Conservation (phyloP, 768 basidiomycete genomes). For the Mrakia gelida region DNA sequence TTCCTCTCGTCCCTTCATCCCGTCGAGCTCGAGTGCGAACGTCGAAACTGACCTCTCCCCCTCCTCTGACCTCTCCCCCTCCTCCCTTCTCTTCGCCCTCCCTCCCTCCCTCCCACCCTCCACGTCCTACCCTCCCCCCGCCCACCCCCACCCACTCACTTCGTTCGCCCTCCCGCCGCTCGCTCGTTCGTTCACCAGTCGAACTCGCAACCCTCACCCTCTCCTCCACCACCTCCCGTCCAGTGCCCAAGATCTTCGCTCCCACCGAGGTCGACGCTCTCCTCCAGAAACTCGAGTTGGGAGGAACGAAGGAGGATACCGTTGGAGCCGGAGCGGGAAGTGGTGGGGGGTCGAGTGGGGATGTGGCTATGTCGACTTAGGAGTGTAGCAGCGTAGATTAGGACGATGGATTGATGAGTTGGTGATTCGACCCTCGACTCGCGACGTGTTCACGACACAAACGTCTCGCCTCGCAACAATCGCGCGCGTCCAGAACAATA, state of each 20-base stretch:
- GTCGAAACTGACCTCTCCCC: neutral
- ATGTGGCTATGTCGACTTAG: constrained; percentile 31
- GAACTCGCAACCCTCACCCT: constrained; percentile 93
- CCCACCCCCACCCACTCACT: too few species aligned
- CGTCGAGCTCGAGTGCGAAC: neutral
- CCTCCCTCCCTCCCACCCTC: constrained; percentile 20
- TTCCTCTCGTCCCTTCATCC: neutral
- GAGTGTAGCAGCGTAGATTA: too few species aligned
- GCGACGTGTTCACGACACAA: too few species aligned
- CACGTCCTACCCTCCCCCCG: too few species aligned
- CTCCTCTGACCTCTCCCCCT: too few species aligned
- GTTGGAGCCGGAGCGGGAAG: constrained; percentile 43
- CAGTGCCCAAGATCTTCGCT: constrained; percentile 85
- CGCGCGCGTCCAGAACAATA: too few species aligned
- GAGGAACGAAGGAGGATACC: constrained; percentile 68
- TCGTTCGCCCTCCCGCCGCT: neutral
- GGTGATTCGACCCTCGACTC: too few species aligned
- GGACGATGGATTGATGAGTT: too few species aligned
- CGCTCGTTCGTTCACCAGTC: constrained; percentile 52
- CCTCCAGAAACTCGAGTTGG: constrained; percentile 70
- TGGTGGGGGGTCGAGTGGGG: constrained; percentile 38
- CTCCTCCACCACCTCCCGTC: constrained; percentile 68
- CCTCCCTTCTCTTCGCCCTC: neutral
- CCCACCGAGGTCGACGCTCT: constrained; percentile 83
- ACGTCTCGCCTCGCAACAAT: neutral